Evolutionary conservation across 768 basidiomycete species (phyloP).

Genomic region (Mycena metata): DNA sequence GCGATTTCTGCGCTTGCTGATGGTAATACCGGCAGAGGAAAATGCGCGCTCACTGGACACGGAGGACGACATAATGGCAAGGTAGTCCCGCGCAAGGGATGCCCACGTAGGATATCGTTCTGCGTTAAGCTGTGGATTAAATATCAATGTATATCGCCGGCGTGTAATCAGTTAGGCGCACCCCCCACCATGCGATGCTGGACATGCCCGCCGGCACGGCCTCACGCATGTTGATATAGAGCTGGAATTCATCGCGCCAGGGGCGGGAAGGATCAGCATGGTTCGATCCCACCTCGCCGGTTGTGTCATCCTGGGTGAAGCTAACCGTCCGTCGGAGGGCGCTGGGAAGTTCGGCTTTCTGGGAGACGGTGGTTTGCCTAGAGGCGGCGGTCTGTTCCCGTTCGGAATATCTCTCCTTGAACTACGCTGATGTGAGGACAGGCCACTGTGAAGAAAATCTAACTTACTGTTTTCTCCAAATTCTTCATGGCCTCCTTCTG

Average conservation of each 20-base stretch:
- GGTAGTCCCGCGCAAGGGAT: conserved; percentile 52
- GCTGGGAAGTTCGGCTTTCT: background rate
- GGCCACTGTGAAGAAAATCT: background rate
- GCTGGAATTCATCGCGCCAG: conserved; percentile 5
- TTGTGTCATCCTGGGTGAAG: background rate
- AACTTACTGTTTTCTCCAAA: too few relatives aligned
- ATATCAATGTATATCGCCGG: too few relatives aligned
- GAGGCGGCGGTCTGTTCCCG: background rate
- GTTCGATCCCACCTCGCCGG: background rate
- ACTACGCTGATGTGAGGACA: background rate
- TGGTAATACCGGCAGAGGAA: conserved; percentile 54
- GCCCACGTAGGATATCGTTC: conserved; percentile 50
- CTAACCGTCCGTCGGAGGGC: background rate
- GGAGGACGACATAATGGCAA: conserved; percentile 55
- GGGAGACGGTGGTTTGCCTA: background rate
- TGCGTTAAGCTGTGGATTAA: background rate
- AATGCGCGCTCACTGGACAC: conserved; percentile 51
- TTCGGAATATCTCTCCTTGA: background rate
- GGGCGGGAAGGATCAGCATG: background rate
- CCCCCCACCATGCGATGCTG: conserved; percentile 5
- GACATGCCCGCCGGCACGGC: background rate
- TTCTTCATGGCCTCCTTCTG: too few relatives aligned
- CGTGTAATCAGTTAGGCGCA: background rate
- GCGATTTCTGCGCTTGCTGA: conserved; percentile 50
- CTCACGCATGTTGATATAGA: background rate